Evolutionary conservation across 257 asterid genomes (phyloP).

Genomic region (Mentha longifolia): DNA sequence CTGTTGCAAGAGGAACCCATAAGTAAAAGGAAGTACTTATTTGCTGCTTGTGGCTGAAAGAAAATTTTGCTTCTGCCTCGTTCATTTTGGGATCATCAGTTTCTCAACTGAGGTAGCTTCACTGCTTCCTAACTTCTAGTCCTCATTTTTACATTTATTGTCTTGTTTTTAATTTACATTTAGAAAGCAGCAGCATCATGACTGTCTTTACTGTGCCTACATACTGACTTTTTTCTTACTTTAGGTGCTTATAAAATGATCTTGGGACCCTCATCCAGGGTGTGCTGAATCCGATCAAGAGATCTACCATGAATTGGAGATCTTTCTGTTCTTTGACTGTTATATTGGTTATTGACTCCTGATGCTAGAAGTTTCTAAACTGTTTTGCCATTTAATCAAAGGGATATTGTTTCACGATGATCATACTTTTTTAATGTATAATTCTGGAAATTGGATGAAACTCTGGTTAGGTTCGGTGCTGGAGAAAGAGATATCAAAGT

Average conservation of each 20-base stretch:
- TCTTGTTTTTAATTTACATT: conserved; percentile 13
- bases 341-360: background rate
- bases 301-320: conserved; percentile 15
- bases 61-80: conserved; percentile 4
- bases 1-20: conserved; percentile 76
- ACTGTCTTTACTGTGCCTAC: background rate
- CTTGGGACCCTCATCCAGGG: background rate
- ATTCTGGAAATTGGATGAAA: conserved; percentile 1
- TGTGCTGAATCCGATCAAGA: conserved; percentile 4
- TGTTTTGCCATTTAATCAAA: background rate
- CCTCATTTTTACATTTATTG: background rate
- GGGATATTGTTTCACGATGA: conserved; percentile 1
- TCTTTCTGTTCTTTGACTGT: conserved; percentile 24
- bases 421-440: background rate
- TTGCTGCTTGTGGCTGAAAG: conserved; percentile 62
- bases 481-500: background rate
- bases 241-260: conserved; percentile 7
- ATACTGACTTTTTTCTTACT: background rate
- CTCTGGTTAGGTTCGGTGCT: conserved; percentile 1
- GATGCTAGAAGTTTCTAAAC: background rate
- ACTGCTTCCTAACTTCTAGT: conserved; percentile 13
- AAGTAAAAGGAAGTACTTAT: conserved; percentile 64
- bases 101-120: conserved; percentile 42
- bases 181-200: background rate
- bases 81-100: conserved; percentile 5